These are phyloP conservation scores for Fragaria ananassa DNA, from an alignment of 306 rosid genomes.

Conservation along the genomic window DNA sequence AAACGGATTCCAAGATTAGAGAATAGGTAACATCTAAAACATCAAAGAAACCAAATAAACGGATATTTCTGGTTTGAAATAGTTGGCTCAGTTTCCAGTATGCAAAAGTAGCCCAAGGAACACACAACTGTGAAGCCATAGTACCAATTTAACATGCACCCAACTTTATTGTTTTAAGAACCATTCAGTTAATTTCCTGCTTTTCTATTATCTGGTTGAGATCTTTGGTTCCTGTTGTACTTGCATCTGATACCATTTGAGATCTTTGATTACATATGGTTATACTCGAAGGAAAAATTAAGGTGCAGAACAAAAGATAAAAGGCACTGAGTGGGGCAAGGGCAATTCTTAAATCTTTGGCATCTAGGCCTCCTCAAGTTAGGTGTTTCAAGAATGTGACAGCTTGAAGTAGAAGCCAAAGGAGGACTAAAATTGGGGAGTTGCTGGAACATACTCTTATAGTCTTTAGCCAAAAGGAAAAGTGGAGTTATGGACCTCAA, in stretches of 20 bases:
- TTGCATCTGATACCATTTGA: background rate
- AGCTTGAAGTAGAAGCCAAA: background rate
- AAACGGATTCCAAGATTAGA: conserved; percentile 19
- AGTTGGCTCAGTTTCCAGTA: background rate
- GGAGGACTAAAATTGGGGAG: background rate
- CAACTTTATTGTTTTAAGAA: background rate
- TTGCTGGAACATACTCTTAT: background rate
- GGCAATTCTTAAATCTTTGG: background rate
- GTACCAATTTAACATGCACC: background rate
- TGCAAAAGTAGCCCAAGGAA: background rate
- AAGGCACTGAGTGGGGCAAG: background rate
- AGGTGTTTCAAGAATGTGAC: background rate
- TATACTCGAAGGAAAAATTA: background rate
- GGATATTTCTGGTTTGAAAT: background rate
- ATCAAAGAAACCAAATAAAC: background rate
- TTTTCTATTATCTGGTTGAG: background rate
- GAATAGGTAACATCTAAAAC: background rate
- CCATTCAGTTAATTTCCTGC: background rate
- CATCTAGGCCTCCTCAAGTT: background rate
- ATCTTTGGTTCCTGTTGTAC: background rate
- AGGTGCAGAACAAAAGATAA: background rate
- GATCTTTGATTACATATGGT: background rate
- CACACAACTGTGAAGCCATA: background rate
- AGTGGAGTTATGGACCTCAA: background rate
- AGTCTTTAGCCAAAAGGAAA: background rate